Conservation (phyloP, 129 eudicot genomes). For the Ambrosia artemisiifolia region DNA sequence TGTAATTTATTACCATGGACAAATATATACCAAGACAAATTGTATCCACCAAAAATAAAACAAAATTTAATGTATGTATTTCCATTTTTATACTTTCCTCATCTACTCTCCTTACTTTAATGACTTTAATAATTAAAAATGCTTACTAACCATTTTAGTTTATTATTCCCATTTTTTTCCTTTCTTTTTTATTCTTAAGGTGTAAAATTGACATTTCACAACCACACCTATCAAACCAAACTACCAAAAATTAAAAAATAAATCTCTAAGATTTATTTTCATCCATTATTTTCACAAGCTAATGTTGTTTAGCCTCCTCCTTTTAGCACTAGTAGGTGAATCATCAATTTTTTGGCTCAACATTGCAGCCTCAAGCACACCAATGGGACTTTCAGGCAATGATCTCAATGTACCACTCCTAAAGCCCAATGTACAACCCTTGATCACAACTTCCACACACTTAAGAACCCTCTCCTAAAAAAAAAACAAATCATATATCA, state of each 20-base stretch:
- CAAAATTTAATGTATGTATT: constrained; percentile 30
- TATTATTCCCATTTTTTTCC: constrained; percentile 12
- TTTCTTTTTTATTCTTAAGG: background rate
- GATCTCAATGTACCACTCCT: constrained; percentile 24
- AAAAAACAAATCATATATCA: background rate
- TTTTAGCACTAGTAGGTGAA: constrained; percentile 39
- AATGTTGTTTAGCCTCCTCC: constrained; percentile 36
- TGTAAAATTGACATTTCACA: constrained; percentile 25
- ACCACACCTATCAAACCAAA: constrained; percentile 8
- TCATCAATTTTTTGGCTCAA: constrained; percentile 48
- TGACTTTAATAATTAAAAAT: constrained; percentile 17
- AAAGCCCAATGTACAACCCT: constrained; percentile 27
- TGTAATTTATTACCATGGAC: background rate
- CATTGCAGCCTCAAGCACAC: constrained; percentile 55
- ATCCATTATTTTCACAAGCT: constrained; percentile 19
- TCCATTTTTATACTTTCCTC: constrained; percentile 29
- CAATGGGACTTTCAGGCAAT: constrained; percentile 51
- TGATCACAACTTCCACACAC: constrained; percentile 37
- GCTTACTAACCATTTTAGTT: constrained; percentile 23
- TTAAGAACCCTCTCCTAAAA: constrained; percentile 47
- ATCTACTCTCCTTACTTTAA: constrained; percentile 28
- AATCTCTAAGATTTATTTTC: constrained; percentile 9
- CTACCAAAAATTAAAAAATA: constrained; percentile 29
- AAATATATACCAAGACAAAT: background rate
- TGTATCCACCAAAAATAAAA: constrained; percentile 12